Percentiles rank a stretch among this genome's conserved stretches.
These are phyloP conservation scores for Cladosporium phlei DNA, from an alignment of 2,329 filamentous ascomycete species.

Conservation along the genomic window DNA sequence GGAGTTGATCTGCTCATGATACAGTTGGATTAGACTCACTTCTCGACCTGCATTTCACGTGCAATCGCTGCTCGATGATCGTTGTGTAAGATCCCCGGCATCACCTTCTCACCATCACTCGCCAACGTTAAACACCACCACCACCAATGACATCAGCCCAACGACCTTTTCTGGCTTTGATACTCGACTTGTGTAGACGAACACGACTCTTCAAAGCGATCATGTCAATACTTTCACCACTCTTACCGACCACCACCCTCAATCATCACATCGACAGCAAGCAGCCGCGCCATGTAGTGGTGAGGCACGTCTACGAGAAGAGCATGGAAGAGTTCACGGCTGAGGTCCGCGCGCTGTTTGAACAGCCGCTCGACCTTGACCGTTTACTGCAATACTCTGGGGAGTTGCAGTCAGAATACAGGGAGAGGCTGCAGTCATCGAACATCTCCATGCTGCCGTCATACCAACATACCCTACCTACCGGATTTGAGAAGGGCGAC, in stretches of 20 bases:
- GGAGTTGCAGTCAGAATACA: conserved; percentile 48
- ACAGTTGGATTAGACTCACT: neutral
- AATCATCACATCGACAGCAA: conserved; percentile 24
- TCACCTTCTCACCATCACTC: neutral
- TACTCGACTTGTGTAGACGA: conserved; percentile 21
- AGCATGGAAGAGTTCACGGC: conserved; percentile 46
- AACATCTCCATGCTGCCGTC: conserved; percentile 62
- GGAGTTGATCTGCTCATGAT: neutral
- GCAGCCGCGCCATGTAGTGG: conserved; percentile 34
- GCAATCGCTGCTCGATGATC: no score
- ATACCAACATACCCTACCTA: conserved; percentile 58
- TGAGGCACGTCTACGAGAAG: conserved; percentile 34
- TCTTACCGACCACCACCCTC: conserved; percentile 37
- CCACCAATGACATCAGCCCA: conserved; percentile 10
- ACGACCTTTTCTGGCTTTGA: conserved; percentile 7
- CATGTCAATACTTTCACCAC: conserved; percentile 19
- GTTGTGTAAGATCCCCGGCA: neutral
- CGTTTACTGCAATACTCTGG: conserved; percentile 42
- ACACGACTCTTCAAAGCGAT: conserved; percentile 23
- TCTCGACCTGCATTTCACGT: no score
- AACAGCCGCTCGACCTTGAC: conserved; percentile 38
- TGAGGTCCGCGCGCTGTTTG: conserved; percentile 41
- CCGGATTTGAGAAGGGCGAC: conserved; percentile 55
- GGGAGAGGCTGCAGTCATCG: conserved; percentile 50
- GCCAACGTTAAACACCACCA: neutral